Percentiles rank a stretch among this genome's conserved stretches.
Conservation (phyloP, 495 filamentous ascomycete species). For the Penicillium cosmopolitanum region DNA sequence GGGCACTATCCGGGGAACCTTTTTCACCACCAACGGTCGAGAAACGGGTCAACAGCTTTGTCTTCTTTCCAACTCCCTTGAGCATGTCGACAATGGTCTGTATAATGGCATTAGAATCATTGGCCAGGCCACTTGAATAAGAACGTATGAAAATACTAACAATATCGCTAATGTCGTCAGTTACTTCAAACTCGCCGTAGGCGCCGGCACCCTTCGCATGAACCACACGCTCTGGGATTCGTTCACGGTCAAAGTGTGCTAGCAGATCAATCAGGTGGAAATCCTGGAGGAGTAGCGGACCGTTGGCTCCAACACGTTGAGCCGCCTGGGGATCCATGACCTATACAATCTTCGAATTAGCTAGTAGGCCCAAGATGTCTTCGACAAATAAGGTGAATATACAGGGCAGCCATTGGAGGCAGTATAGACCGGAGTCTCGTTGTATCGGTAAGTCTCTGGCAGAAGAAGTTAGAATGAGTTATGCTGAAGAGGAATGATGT, state of each 20-base stretch:
- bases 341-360: constrained; percentile 24
- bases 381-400: constrained; percentile 20
- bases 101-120: constrained; percentile 6
- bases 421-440: constrained; percentile 60
- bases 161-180: constrained; percentile 63
- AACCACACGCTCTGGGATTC: constrained; percentile 74
- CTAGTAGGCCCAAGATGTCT: not conserved
- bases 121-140: not conserved
- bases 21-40: constrained; percentile 73
- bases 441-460: constrained; percentile 51
- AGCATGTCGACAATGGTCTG: constrained; percentile 57
- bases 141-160: constrained; percentile 14
- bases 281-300: constrained; percentile 64
- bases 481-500: not conserved
- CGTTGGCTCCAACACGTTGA: constrained; percentile 64
- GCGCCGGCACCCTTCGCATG: constrained; percentile 83
- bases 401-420: constrained; percentile 36
- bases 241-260: constrained; percentile 70
- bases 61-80: constrained; percentile 67
- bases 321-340: constrained; percentile 61
- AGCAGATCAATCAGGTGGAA: constrained; percentile 68
- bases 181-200: constrained; percentile 75
- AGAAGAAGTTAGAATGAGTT: constrained; percentile 1
- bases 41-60: constrained; percentile 64
- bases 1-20: constrained; percentile 68